These are phyloP conservation scores for Emergomyces orientalis DNA, from an alignment of 2,329 filamentous ascomycete genomes.

Conservation along the genomic window DNA sequence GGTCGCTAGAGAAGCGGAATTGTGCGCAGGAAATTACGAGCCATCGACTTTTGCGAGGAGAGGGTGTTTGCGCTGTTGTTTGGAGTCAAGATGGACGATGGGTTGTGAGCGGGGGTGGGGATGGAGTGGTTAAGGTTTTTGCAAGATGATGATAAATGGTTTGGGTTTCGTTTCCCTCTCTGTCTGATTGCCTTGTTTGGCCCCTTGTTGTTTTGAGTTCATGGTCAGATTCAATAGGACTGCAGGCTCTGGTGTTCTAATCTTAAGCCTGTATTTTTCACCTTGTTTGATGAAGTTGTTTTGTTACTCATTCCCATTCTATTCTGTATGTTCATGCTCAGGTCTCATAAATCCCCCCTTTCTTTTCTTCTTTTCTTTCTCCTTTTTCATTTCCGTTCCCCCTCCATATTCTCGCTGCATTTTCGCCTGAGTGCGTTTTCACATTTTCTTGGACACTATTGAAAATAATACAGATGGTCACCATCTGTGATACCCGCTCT, in stretches of 20 bases:
- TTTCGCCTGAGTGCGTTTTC: conserved; percentile 1
- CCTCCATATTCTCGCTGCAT: conserved; percentile 19
- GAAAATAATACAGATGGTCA: conserved; percentile 1
- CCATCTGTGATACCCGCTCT: conserved; percentile 7
- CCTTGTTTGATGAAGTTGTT: background rate
- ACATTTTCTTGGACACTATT: conserved; percentile 9
- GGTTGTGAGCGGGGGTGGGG: conserved; percentile 88
- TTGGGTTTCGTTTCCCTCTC: conserved; percentile 22
- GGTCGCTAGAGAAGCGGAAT: conserved; percentile 88
- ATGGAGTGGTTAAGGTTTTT: conserved; percentile 93
- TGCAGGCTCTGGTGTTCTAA: background rate
- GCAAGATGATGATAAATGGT: conserved; percentile 26
- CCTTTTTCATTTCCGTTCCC: conserved; percentile 14
- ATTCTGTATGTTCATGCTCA: conserved; percentile 3
- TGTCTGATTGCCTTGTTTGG: conserved; percentile 18
- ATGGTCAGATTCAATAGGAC: conserved; percentile 14
- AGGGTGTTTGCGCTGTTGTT: conserved; percentile 86
- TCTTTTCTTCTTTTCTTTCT: conserved; percentile 5
- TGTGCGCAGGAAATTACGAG: conserved; percentile 93
- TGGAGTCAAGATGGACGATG: conserved; percentile 94
- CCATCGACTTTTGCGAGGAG: conserved; percentile 88
- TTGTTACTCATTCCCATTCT: conserved; percentile 8
- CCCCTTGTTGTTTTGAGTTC: conserved; percentile 9
- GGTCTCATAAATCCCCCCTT: conserved; percentile 1
- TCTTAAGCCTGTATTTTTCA: background rate